Conservation (phyloP, 495 filamentous ascomycete species). For the Xanthoparmelia taractica region DNA sequence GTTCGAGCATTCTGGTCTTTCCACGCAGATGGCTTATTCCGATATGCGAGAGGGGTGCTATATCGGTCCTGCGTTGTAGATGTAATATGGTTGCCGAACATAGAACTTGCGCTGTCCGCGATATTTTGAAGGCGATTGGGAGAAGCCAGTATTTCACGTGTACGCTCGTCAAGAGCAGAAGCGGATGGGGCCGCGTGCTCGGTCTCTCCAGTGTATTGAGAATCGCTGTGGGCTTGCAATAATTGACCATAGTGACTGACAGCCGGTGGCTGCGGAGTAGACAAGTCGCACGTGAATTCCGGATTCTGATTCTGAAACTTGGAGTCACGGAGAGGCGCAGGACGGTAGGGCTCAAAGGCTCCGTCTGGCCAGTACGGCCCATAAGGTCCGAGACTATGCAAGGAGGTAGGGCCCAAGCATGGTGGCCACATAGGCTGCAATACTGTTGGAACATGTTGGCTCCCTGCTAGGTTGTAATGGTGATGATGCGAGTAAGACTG, state of each 20-base stretch:
- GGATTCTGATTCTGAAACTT: conserved; percentile 32
- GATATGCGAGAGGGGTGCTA: conserved; percentile 15
- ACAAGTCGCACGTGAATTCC: conserved; percentile 4
- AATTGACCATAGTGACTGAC: conserved; percentile 13
- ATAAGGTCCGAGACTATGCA: conserved; percentile 62
- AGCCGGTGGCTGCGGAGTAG: conserved; percentile 9
- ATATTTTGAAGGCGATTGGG: background rate
- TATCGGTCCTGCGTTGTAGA: conserved; percentile 9
- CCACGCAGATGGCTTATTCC: conserved; percentile 15
- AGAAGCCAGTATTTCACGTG: background rate
- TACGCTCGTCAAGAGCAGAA: conserved; percentile 1
- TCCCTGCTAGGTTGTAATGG: conserved; percentile 39
- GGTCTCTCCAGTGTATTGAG: conserved; percentile 1
- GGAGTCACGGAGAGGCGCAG: conserved; percentile 55
- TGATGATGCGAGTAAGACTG: conserved; percentile 39
- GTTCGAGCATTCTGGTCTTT: conserved; percentile 12
- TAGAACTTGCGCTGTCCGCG: background rate
- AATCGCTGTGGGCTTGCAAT: conserved; percentile 11
- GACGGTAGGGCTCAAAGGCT: conserved; percentile 65
- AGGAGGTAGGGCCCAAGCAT: conserved; percentile 61
- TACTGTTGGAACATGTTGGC: conserved; percentile 55
- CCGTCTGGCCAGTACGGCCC: conserved; percentile 76
- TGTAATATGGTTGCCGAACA: conserved; percentile 2
- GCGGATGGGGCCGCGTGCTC: background rate
- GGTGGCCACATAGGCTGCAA: conserved; percentile 66